Evolutionary conservation across 768 basidiomycete species (phyloP), one percentile per base, ranked within the genome.

Genomic region (Hypsizygus marmoreus): DNA sequence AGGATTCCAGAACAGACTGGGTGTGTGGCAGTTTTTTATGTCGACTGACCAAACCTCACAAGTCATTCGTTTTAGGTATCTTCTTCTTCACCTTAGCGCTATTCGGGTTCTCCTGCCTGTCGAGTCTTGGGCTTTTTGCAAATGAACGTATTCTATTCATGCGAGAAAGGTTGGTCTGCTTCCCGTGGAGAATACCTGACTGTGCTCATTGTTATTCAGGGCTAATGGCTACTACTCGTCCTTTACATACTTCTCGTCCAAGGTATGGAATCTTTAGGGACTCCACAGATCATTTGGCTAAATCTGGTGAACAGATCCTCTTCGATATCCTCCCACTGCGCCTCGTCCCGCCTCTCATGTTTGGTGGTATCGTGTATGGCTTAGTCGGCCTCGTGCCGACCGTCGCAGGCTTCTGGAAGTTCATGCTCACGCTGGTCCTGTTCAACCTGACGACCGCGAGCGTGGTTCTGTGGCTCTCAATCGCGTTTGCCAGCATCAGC

Each of bases 211-310:
- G 10, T 32, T 34, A 19, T 43, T 30, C 63, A 95, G 93, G 53
- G 84, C 94, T 2, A 99, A 99, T 56, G 97, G 97, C 10, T 99
- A 99, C 67, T 99, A 99, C 65, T 91, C 93, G 0, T 88, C 97
- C 1, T 86, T 95, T 61, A 95, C 94, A 7, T 99, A 98, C 74
- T 98, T 98, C 66, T 74, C 89, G 1, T 95, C 95, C 47, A 99
- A 99, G 78, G 90, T 79, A 45, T 17, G 64, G 47, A 4, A 8
- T 20, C 10, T 32, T 3, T 8, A 11, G 11, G 11, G 11, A 14
- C 10, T 6, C 14, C 9, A 0, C 13, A 6, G n/a, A 26, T 13
- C 6, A 10, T 6, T 11, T n/a, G 22, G 19, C 10, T 43, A 4
- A 8, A 11, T 4, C 12, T 20, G 25, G 14, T 26, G 6, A 7